Evolutionary conservation across 805 yeast species (phyloP).

Genomic region (Saturnispora dispora): DNA sequence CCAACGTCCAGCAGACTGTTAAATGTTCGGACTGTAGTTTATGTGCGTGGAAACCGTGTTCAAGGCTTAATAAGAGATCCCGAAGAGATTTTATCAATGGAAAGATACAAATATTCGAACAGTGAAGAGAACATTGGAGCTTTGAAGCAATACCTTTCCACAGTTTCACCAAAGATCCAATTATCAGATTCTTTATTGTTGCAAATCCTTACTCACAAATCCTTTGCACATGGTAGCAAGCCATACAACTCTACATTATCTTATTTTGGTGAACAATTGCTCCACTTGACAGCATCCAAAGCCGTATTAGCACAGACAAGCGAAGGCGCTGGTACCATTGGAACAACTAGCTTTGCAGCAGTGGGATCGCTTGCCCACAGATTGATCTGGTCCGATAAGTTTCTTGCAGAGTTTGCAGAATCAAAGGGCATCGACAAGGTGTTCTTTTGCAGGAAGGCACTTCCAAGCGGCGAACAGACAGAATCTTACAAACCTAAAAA

Average conservation of each 20-base stretch:
- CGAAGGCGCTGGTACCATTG: constrained; percentile 28
- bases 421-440: constrained; percentile 38
- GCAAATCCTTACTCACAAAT: constrained; percentile 87
- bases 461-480: constrained; percentile 28
- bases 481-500: constrained; percentile 21
- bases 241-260: constrained; percentile 86
- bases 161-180: constrained; percentile 26
- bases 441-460: constrained; percentile 55
- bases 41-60: constrained; percentile 48
- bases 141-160: constrained; percentile 38
- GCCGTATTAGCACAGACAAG: constrained; percentile 24
- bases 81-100: constrained; percentile 42
- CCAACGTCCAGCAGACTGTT: background rate
- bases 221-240: constrained; percentile 83
- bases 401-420: constrained; percentile 46
- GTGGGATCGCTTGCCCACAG: constrained; percentile 50
- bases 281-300: constrained; percentile 42
- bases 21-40: constrained; percentile 22
- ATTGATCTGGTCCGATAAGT: constrained; percentile 40
- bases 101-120: constrained; percentile 47
- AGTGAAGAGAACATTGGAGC: constrained; percentile 39
- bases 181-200: constrained; percentile 57
- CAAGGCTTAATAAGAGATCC: constrained; percentile 69
- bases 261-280: constrained; percentile 57
- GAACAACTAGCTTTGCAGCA: constrained; percentile 45